Conservation (phyloP, 2,329 filamentous ascomycete genomes). For the Epicoccum nigrum region DNA sequence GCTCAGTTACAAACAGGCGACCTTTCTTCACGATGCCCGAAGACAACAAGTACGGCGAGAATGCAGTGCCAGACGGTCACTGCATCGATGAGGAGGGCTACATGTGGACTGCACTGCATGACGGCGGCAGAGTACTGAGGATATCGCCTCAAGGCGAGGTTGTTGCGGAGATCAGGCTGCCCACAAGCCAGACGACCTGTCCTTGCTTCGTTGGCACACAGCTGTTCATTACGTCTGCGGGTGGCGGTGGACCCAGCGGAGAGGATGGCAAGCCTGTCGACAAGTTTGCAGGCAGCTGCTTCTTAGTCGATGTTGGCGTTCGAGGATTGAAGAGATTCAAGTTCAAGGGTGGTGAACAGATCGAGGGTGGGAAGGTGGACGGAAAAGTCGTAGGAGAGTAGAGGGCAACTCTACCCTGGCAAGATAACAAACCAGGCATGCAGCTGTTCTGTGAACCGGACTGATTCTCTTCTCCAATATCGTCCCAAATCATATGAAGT, state of each 20-base stretch:
- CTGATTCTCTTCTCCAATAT: too few species aligned
- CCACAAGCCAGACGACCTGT: constrained; percentile 81
- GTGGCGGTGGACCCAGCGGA: constrained; percentile 43
- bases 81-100: constrained; percentile 83
- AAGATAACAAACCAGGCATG: too few species aligned
- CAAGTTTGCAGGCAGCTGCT: constrained; percentile 71
- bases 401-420: too few species aligned
- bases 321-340: constrained; percentile 57
- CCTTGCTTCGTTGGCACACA: constrained; percentile 76
- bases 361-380: constrained; percentile 40
- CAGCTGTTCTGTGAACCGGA: too few species aligned
- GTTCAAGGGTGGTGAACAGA: constrained; percentile 39
- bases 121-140: constrained; percentile 75
- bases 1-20: constrained; percentile 70
- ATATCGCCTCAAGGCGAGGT: constrained; percentile 73
- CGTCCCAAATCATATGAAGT: too few species aligned
- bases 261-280: constrained; percentile 68
- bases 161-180: constrained; percentile 75
- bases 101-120: constrained; percentile 88
- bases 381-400: constrained; percentile 37
- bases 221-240: constrained; percentile 79
- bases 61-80: constrained; percentile 77
- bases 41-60: constrained; percentile 55
- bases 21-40: constrained; percentile 73
- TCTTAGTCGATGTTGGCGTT: constrained; percentile 77